A percentile compares a stretch with the other conserved stretches of the same genome.
Evolutionary conservation across 1,284 basidiomycete genomes (phyloP).

Genomic region (Leucoagaricus sp.): DNA sequence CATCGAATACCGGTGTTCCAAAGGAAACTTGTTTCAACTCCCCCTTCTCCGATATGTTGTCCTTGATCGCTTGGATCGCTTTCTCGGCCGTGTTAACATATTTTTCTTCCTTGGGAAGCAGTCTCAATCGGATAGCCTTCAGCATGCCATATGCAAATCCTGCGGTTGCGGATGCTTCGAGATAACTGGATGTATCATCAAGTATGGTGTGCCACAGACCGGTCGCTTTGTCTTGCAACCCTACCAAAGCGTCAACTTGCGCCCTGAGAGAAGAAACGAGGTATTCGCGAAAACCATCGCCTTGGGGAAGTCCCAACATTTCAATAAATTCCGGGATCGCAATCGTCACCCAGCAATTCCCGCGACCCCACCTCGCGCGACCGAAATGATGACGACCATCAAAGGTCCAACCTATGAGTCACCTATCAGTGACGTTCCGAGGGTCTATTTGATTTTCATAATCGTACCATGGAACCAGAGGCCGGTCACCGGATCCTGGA

Average conservation of each 20-base stretch:
- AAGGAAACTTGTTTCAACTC: slow-evolving; percentile 59
- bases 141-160: slow-evolving; percentile 66
- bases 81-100: slow-evolving; percentile 48
- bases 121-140: slow-evolving; percentile 51
- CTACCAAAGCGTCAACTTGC: slow-evolving; percentile 57
- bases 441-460: neutral
- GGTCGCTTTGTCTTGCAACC: slow-evolving; percentile 47
- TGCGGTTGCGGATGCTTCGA: slow-evolving; percentile 61
- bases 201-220: slow-evolving; percentile 68
- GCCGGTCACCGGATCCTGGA: slow-evolving; percentile 49
- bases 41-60: slow-evolving; percentile 52
- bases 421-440: slow-evolving; percentile 13
- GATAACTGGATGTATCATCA: slow-evolving; percentile 56
- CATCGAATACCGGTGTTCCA: slow-evolving; percentile 59
- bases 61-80: slow-evolving; percentile 54
- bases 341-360: slow-evolving; percentile 68
- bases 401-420: slow-evolving; percentile 47
- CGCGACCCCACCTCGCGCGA: slow-evolving; percentile 59
- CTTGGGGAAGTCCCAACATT: slow-evolving; percentile 42
- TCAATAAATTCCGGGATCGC: slow-evolving; percentile 66
- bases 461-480: slow-evolving; percentile 56
- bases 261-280: slow-evolving; percentile 48
- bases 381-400: slow-evolving; percentile 56
- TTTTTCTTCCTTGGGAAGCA: slow-evolving; percentile 44
- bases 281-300: slow-evolving; percentile 48